phyloP scores from a whole-genome alignment of 345 rosid species.

The Heritiera littoralis region DNA sequence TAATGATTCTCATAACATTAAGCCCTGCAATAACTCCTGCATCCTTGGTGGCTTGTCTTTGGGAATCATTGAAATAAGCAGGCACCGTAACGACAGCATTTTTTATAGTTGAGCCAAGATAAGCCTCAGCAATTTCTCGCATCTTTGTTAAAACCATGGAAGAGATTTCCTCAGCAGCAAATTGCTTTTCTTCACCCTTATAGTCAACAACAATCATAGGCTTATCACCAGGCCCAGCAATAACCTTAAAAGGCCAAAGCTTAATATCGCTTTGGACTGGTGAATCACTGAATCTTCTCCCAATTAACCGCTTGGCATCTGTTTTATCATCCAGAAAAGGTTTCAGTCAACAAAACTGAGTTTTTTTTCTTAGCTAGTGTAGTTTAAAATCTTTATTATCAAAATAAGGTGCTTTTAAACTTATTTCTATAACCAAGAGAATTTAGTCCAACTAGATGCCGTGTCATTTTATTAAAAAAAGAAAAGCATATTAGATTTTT shows the following conservation, averaged over 20 bases:
- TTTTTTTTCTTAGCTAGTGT: too few species aligned
- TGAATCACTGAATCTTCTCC: constrained; percentile 60
- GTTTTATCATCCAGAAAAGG: background rate
- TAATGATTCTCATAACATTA: constrained; percentile 3
- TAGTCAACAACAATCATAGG: constrained; percentile 59
- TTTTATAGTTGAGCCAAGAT: constrained; percentile 51
- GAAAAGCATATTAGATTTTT: too few species aligned
- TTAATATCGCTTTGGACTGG: constrained; percentile 66
- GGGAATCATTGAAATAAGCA: constrained; percentile 71
- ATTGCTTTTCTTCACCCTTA: constrained; percentile 64
- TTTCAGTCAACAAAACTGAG: background rate
- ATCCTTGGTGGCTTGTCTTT: constrained; percentile 22
- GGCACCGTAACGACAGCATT: constrained; percentile 76
- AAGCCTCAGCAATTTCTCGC: constrained; percentile 83
- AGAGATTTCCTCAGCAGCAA: constrained; percentile 72
- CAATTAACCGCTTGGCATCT: constrained; percentile 81
- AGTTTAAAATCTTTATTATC: too few species aligned
- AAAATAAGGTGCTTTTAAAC: too few species aligned
- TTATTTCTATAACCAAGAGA: too few species aligned
- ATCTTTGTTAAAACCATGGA: constrained; percentile 75
- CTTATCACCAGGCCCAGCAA: constrained; percentile 59
- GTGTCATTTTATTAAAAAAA: too few species aligned
- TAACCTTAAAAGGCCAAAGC: constrained; percentile 70
- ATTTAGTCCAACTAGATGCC: too few species aligned
- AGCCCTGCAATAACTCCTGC: constrained; percentile 12